Base-by-base conservation (phyloP, 495 filamentous ascomycete species). In the Xanthoparmelia taractica region DNA sequence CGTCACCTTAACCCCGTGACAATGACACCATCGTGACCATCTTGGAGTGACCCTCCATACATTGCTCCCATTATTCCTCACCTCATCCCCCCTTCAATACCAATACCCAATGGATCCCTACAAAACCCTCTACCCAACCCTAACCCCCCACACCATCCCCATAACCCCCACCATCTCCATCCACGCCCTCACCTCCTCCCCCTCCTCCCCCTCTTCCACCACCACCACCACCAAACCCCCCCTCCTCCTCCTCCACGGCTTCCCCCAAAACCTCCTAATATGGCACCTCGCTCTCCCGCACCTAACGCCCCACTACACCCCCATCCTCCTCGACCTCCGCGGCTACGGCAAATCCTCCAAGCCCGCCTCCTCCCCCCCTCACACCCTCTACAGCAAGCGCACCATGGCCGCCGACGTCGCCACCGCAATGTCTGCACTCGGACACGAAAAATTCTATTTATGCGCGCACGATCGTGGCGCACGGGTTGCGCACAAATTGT, bases 291-390 rank as follows among this genome's bases (percentile, higher is more conserved):
- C 77, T 4, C 66, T 71, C 4, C 65, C 70, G 27, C 50, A 66
- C 25, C 68, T 78, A 25, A 58, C 65, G 17, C 38, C 66, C 17
- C 41, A n/a, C 23, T 78, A 69, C 68, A 73, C 67, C 13, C 58
- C 76, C 10, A 65, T 77, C 27, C 61, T 66, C 27, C 67, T 75
- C 1, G 76, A 78, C 60, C 70, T 52, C 68, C 72, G 76, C 25
- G 76, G 76, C 57, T 78, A 77, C 60, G 76, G 76, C 8, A 25
- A 55, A 15, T 77, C 74, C 3, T 73, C 75, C 29, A 76, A 77
- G 64, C 75, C 75, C 71, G 70, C 20, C 70, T 74, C 65, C 61
- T 4, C 37, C 37, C 37, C 64, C 4, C 45, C 65, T 18, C 66
- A 72, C 40, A 50, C 59, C 1, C 37, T 57, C 12, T 77, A 77